Evolutionary conservation across 148 eudicot species (phyloP).

Genomic region (Amaranthus hypochondriacus): DNA sequence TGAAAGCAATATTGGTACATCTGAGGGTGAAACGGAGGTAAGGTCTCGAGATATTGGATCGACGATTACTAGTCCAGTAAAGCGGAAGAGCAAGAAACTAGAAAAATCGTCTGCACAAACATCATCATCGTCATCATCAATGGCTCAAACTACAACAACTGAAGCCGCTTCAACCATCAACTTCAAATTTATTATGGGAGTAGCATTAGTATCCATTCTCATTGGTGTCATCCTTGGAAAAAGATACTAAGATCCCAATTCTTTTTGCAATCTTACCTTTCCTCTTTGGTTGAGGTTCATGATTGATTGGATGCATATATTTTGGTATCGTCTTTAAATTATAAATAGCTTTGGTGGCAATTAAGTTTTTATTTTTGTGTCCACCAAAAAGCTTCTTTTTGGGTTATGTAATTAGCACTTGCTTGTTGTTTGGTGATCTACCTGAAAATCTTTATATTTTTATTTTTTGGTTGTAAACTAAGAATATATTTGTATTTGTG

Average conservation of each 20-base stretch:
- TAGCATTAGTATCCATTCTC: slow-evolving; percentile 75
- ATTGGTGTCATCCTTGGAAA: slow-evolving; percentile 84
- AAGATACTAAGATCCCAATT: slow-evolving; percentile 38
- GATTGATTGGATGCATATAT: slow-evolving; percentile 7
- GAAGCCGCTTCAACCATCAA: slow-evolving; percentile 38
- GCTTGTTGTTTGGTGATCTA: slow-evolving; percentile 3
- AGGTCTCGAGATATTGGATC: slow-evolving; percentile 66
- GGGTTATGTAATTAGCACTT: slow-evolving; percentile 13
- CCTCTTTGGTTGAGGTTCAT: not conserved
- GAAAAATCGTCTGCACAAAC: slow-evolving; percentile 47
- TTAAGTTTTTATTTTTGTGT: slow-evolving; percentile 13
- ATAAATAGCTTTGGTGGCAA: slow-evolving; percentile 16
- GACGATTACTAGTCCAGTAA: slow-evolving; percentile 42
- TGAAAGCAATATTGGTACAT: slow-evolving; percentile 23
- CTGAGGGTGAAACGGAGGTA: slow-evolving; percentile 42
- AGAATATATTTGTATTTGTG: not conserved
- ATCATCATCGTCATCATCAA: slow-evolving; percentile 32
- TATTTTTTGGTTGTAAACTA: slow-evolving; percentile 1
- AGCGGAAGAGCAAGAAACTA: slow-evolving; percentile 66
- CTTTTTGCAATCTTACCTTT: slow-evolving; percentile 1
- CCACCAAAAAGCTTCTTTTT: slow-evolving; percentile 11
- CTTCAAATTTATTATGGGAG: slow-evolving; percentile 61
- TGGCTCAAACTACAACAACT: slow-evolving; percentile 31
- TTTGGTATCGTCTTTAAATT: slow-evolving; percentile 4
- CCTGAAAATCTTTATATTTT: not conserved